These are phyloP conservation scores for Capsaspora owczarzaki DNA, from an alignment of 78 protist genomes.

Conservation along the genomic window DNA sequence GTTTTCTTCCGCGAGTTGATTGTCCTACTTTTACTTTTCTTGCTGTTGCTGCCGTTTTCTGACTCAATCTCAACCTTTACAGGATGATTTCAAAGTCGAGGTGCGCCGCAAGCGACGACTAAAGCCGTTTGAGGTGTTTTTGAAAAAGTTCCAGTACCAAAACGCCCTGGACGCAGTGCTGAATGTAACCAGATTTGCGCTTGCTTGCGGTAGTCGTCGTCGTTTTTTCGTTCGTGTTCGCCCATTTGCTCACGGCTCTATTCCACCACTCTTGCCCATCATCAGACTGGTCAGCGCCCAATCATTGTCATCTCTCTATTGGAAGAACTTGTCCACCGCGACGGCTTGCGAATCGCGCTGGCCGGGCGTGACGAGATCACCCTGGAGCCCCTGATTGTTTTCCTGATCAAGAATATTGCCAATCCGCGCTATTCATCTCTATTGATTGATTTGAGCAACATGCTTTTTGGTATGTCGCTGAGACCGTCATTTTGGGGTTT, in stretches of 20 bases:
- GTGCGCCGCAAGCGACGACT: neutral
- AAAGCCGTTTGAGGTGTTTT: neutral
- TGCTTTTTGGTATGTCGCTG: constrained; percentile 10
- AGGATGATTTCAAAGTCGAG: constrained; percentile 16
- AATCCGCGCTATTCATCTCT: constrained; percentile 20
- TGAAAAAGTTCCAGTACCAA: constrained; percentile 28
- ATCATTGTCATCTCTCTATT: constrained; percentile 5
- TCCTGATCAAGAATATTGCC: constrained; percentile 1
- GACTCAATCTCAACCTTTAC: too few species aligned
- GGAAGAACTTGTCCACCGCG: constrained; percentile 32
- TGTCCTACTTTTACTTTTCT: too few species aligned
- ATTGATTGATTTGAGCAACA: constrained; percentile 8
- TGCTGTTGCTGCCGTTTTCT: too few species aligned
- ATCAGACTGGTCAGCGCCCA: neutral
- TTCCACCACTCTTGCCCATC: too few species aligned
- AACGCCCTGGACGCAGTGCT: constrained; percentile 43
- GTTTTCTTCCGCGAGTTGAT: too few species aligned
- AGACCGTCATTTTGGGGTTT: too few species aligned
- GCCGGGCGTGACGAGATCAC: constrained; percentile 9
- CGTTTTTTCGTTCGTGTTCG: too few species aligned
- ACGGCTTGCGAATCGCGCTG: constrained; percentile 26
- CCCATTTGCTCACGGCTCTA: too few species aligned
- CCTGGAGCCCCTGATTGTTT: constrained; percentile 37
- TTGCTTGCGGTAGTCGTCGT: too few species aligned
- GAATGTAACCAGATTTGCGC: too few species aligned